Percentiles rank a stretch among this genome's conserved stretches.
These are phyloP conservation scores for Cladosporium sp. DNA, from an alignment of 2,329 filamentous ascomycete genomes.

Conservation along the genomic window DNA sequence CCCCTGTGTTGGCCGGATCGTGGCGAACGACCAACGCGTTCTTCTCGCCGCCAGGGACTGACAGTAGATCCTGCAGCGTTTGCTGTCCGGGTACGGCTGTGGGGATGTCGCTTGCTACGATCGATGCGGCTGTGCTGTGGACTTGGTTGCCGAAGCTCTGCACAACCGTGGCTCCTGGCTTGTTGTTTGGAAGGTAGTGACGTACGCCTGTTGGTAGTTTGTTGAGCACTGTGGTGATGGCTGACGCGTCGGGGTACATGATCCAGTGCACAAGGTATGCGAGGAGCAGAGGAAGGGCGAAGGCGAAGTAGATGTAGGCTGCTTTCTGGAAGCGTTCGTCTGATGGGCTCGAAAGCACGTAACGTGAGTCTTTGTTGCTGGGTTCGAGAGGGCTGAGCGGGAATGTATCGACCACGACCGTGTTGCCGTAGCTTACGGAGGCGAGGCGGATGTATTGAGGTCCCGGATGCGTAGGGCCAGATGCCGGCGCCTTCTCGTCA, in stretches of 20 bases:
- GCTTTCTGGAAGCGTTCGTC: constrained; percentile 57
- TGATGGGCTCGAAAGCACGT: constrained; percentile 65
- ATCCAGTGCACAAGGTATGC: constrained; percentile 67
- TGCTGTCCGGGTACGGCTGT: constrained; percentile 19
- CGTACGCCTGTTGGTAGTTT: constrained; percentile 58
- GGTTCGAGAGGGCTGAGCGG: constrained; percentile 59
- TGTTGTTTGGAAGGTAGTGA: constrained; percentile 28
- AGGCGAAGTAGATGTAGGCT: constrained; percentile 58
- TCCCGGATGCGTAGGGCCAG: constrained; percentile 32
- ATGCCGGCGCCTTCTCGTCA: constrained; percentile 24
- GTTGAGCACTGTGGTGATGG: constrained; percentile 46
- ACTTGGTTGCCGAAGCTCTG: constrained; percentile 33
- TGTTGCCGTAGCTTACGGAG: constrained; percentile 78
- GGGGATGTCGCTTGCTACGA: constrained; percentile 16
- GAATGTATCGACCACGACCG: constrained; percentile 76
- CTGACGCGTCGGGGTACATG: constrained; percentile 41
- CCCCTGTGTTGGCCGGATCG: constrained; percentile 39
- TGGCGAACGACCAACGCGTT: constrained; percentile 47
- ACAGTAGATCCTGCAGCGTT: constrained; percentile 27
- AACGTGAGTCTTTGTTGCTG: constrained; percentile 58
- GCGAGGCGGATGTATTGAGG: constrained; percentile 73
- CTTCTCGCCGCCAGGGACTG: constrained; percentile 23
- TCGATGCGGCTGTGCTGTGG: constrained; percentile 30
- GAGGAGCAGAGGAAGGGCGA: constrained; percentile 65
- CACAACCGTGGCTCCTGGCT: constrained; percentile 26